Conservation (phyloP, 2,329 filamentous ascomycete species). For the Ascochyta lentis region DNA sequence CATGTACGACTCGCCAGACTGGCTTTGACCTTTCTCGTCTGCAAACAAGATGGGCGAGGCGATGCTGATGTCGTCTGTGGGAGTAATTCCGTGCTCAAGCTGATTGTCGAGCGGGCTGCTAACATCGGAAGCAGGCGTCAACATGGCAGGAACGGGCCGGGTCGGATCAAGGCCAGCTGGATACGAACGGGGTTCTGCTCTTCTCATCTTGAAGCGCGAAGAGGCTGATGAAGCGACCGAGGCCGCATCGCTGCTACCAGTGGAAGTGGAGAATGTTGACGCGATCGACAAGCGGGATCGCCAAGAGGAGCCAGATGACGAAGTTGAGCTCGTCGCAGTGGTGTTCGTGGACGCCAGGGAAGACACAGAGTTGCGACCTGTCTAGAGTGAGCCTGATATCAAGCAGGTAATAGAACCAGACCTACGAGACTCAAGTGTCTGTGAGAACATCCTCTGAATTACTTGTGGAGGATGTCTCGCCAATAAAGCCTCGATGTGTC, state of each 20-base stretch:
- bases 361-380: slow-evolving; percentile 45
- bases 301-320: slow-evolving; percentile 42
- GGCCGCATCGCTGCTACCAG: slow-evolving; percentile 36
- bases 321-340: slow-evolving; percentile 36
- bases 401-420: slow-evolving; percentile 4
- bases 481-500: slow-evolving; percentile 47
- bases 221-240: slow-evolving; percentile 42
- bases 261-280: slow-evolving; percentile 43
- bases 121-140: slow-evolving; percentile 41
- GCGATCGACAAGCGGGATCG: slow-evolving; percentile 44
- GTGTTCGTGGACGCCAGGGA: slow-evolving; percentile 44
- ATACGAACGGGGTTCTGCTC: slow-evolving; percentile 45
- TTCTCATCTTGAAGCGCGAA: slow-evolving; percentile 38
- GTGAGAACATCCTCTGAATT: slow-evolving; percentile 48
- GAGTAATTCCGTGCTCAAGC: slow-evolving; percentile 38
- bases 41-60: slow-evolving; percentile 33
- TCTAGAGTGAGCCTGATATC: slow-evolving; percentile 25
- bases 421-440: slow-evolving; percentile 46
- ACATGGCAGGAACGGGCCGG: slow-evolving; percentile 38
- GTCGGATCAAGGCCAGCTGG: slow-evolving; percentile 43
- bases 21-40: slow-evolving; percentile 31
- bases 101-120: slow-evolving; percentile 42
- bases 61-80: slow-evolving; percentile 42
- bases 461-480: slow-evolving; percentile 45
- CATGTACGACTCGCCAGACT: slow-evolving; percentile 44